Base-by-base conservation (phyloP, 352 stramenopile genomes). In the Phytophthora quininea region DNA sequence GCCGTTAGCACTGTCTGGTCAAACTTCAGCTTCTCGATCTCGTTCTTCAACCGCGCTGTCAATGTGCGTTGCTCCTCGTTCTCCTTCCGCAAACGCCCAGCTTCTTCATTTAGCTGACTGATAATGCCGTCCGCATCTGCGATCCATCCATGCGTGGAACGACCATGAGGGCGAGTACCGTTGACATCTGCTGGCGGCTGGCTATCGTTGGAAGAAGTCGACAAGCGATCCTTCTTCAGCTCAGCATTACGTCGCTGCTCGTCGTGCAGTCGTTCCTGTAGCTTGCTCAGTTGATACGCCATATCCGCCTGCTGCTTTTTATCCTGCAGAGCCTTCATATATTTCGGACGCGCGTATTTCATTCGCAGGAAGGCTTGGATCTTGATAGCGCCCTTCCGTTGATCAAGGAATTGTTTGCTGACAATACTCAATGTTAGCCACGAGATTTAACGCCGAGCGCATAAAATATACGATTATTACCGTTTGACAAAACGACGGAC, bases 91-190 rank as follows among this genome's bases (percentile, higher is more conserved):
- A 96, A 58, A 24, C 85, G 83, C 42, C 77, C 80, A 4, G 86
- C 73, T 62, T 96, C 84, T 31, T 88, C 79, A 31, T 95, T 88
- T 3, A 96, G 70, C 56, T 91, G 82, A 37, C 63, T 87, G 46
- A 96, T 93, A 62, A 96, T 93, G 8, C 80, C 85, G 62, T 92
- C 88, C 7, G 87, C 86, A 63, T 96, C 88, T 59, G 87, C 85
- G 84, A 96, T 96, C 86, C 88, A 93, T 37, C 90, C 49, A 35
- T 95, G 83, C 24, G 80, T 86, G 24, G 88, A 96, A 43, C 81
- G 80, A 3, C 83, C 69, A 3, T 84, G 77, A 48, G 79, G 75
- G 12, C 76, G 80, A 7, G 68, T 65, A 2, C 69, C 78, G 54
- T 77, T 81, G 4, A 51, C 76, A 54, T 89, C 77, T 30, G 57